Evolutionary conservation across 768 basidiomycete species (phyloP).

Genomic region (Naganishia randhawae): DNA sequence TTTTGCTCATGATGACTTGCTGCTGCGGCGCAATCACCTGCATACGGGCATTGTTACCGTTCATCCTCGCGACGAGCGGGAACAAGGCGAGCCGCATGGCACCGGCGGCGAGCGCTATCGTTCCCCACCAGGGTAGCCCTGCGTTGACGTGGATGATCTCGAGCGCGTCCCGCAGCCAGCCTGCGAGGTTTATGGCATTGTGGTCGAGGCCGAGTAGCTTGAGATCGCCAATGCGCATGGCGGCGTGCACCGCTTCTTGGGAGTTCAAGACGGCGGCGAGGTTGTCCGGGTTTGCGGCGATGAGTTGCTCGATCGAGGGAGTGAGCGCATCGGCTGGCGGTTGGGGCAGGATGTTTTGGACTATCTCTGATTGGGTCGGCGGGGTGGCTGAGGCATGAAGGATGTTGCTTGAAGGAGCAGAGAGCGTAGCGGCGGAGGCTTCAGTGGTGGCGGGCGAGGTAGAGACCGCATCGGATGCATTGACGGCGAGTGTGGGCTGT

Average conservation of each 20-base stretch:
- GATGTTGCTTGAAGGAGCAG: neutral
- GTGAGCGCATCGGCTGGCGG: slow-evolving; percentile 24
- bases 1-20: slow-evolving; percentile 57
- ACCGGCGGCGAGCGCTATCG: slow-evolving; percentile 44
- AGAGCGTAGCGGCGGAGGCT: too few species aligned
- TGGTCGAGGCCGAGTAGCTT: slow-evolving; percentile 44
- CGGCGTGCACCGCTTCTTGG: slow-evolving; percentile 45
- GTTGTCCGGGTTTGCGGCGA: slow-evolving; percentile 36
- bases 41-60: slow-evolving; percentile 69
- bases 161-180: slow-evolving; percentile 44
- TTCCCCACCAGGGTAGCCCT: slow-evolving; percentile 49
- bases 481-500: neutral
- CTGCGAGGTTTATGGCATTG: slow-evolving; percentile 38
- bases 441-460: neutral
- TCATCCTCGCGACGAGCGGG: slow-evolving; percentile 56
- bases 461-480: neutral
- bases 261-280: slow-evolving; percentile 43
- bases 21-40: slow-evolving; percentile 62
- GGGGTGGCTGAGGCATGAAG: slow-evolving; percentile 11
- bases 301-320: slow-evolving; percentile 26
- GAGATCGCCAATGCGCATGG: slow-evolving; percentile 43
- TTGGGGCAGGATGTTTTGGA: slow-evolving; percentile 27
- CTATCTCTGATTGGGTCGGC: slow-evolving; percentile 9
- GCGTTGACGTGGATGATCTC: slow-evolving; percentile 39
- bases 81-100: slow-evolving; percentile 51